Conservation (phyloP, 495 filamentous ascomycete genomes). For the Aspergillus heteromorphus region DNA sequence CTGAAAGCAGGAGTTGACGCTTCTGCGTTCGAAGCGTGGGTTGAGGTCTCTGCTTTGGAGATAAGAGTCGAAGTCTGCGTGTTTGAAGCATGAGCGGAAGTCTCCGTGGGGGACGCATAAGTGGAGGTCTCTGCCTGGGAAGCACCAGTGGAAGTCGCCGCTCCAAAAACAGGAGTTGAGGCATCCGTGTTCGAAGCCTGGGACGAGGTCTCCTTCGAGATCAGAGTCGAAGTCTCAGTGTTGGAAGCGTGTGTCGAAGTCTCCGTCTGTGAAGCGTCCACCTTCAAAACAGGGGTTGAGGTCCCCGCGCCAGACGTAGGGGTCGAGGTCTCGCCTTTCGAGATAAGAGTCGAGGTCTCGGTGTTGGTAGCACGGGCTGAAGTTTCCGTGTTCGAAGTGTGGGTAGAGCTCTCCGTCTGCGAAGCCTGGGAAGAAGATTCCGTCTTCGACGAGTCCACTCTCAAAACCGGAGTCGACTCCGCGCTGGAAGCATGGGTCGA, state of each 20-base stretch:
- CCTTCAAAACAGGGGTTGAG: too few relatives aligned
- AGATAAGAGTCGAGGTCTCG: neutral
- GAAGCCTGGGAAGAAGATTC: neutral
- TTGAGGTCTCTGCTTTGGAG: too few relatives aligned
- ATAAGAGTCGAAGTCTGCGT: neutral
- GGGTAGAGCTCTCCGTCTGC: neutral
- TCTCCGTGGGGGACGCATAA: neutral
- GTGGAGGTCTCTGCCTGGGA: neutral
- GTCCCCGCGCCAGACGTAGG: too few relatives aligned
- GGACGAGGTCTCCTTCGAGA: too few relatives aligned
- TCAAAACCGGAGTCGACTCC: neutral
- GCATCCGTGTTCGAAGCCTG: neutral
- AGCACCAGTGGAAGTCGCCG: neutral
- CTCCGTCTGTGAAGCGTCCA: too few relatives aligned
- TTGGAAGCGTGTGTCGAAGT: too few relatives aligned
- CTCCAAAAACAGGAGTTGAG: neutral
- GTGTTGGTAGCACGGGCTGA: neutral
- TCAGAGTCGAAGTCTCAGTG: too few relatives aligned
- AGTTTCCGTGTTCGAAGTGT: too few relatives aligned
- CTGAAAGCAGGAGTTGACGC: too few relatives aligned
- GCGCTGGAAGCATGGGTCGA: too few relatives aligned
- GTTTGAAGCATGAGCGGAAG: neutral
- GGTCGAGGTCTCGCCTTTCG: too few relatives aligned
- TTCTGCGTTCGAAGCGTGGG: too few relatives aligned
- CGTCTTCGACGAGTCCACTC: neutral